Conservation (phyloP, 2,329 filamentous ascomycete genomes). For the Pyrenochaeta sp. region DNA sequence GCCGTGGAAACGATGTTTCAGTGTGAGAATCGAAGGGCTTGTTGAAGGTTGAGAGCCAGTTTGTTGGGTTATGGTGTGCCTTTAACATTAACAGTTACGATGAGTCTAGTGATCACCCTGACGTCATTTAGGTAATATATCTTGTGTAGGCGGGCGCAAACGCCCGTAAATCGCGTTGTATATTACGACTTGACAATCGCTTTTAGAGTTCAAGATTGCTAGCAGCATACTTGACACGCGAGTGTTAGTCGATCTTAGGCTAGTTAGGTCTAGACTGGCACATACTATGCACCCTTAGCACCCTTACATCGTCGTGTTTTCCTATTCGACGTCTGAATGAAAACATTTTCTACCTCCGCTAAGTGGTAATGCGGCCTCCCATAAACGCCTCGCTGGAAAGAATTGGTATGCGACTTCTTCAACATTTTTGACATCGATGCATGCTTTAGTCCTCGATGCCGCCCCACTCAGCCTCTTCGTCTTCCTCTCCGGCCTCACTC, state of each 20-base stretch:
- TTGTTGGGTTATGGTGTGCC: neutral
- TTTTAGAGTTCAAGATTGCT: neutral
- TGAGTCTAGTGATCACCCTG: neutral
- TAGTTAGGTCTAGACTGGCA: neutral
- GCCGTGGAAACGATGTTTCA: neutral
- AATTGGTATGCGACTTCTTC: slow-evolving; percentile 13
- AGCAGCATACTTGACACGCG: neutral
- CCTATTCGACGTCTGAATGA: neutral
- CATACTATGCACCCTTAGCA: neutral
- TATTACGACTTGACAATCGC: neutral
- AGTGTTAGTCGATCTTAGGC: neutral
- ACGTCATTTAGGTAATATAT: neutral
- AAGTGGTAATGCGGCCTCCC: neutral
- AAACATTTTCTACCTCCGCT: neutral
- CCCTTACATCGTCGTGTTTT: neutral
- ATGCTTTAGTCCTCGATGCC: slow-evolving; percentile 70
- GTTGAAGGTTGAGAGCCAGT: neutral
- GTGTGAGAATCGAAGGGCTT: neutral
- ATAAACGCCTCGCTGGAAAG: slow-evolving; percentile 40
- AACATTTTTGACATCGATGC: neutral
- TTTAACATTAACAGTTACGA: neutral
- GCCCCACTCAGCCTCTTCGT: slow-evolving; percentile 70
- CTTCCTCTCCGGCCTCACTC: slow-evolving; percentile 51
- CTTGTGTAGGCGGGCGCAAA: neutral
- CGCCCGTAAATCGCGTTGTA: neutral